Evolutionary conservation across 2,329 filamentous ascomycete species (phyloP).

Genomic region (Helminthosporium solani): DNA sequence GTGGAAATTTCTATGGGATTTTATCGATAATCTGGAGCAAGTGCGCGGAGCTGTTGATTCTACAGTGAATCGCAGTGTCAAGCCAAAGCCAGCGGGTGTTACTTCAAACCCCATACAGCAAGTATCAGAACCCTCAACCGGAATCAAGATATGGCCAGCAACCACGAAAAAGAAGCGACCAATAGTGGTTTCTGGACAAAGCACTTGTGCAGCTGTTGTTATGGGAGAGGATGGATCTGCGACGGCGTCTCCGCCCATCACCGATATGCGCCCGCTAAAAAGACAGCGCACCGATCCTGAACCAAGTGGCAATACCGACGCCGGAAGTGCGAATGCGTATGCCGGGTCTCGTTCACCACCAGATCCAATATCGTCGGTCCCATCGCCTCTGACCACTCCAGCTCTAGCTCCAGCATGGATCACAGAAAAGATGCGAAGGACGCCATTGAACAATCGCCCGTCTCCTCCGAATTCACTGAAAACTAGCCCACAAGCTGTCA

Average conservation of each 20-base stretch:
- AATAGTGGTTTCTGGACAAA: slow-evolving; percentile 9
- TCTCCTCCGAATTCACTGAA: background rate
- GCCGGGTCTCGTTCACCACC: background rate
- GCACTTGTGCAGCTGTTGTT: background rate
- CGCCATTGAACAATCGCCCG: background rate
- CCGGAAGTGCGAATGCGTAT: too few relatives aligned
- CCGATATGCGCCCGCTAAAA: slow-evolving; percentile 12
- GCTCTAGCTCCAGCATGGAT: background rate
- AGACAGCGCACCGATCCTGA: slow-evolving; percentile 15
- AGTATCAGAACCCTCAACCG: slow-evolving; percentile 1
- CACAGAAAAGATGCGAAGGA: background rate
- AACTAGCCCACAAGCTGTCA: background rate
- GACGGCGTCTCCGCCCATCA: background rate
- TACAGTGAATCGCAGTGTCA: slow-evolving; percentile 15
- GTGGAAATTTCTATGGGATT: slow-evolving; percentile 38
- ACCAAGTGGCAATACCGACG: background rate
- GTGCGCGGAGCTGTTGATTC: slow-evolving; percentile 27
- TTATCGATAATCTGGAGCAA: slow-evolving; percentile 27
- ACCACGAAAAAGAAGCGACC: slow-evolving; percentile 9
- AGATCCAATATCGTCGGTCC: background rate
- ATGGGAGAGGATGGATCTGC: background rate
- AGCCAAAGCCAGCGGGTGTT: background rate
- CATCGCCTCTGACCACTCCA: background rate
- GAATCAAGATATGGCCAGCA: slow-evolving; percentile 5
- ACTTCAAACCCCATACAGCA: background rate